Base-by-base conservation (phyloP, 2,329 filamentous ascomycete genomes). In the Colletotrichum nymphaeae region DNA sequence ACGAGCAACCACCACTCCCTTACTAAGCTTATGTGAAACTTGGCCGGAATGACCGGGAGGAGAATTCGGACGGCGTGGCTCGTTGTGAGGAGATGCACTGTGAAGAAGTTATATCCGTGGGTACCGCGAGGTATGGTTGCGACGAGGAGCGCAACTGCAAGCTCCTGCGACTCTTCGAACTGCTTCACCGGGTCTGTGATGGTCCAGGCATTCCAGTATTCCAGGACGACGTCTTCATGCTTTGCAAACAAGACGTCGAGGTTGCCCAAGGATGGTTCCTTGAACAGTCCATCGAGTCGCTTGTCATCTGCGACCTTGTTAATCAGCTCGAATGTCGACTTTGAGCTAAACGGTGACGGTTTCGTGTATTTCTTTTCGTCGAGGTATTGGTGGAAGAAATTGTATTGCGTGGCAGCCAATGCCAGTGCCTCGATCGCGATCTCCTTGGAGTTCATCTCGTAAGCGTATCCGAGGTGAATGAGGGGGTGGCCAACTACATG, bases 391-490 rank as follows among this genome's bases (percentile, higher is more conserved):
- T 92, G 90, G 35, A 92, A 80, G 79, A 86, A 89, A 80, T 89
- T 85, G 81, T 92, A 89, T 77, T 89, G 85, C 1, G 86, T 84
- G 9, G 88, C 86, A 0, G 92, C 87, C 74, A 98, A 86, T 0
- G 90, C 91, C 0, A 99, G 88, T 1, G 95, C 94, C 85, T 99
- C 97, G 83, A 98, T 97, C 60, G 92, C 95, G 24, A 98, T 81
- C 76, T 97, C 96, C 72, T 93, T 93, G 77, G 90, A 97, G 74
- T 94, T 90, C 78, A 98, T 88, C 84, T 99, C 96, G 79, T 93
- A 96, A 11, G 95, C 97, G 80, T 97, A 98, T n/a, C 92, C 95
- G 2, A 99, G 88, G 79, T 98, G 97, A 72, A 98, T 97, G n/a
- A 98, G 86, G 1, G 96, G 94, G 78, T 98, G 94, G 22, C 93